Percentiles rank a stretch among this genome's conserved stretches.
Conservation (phyloP, 805 yeast genomes). For the Spathaspora boniae region DNA sequence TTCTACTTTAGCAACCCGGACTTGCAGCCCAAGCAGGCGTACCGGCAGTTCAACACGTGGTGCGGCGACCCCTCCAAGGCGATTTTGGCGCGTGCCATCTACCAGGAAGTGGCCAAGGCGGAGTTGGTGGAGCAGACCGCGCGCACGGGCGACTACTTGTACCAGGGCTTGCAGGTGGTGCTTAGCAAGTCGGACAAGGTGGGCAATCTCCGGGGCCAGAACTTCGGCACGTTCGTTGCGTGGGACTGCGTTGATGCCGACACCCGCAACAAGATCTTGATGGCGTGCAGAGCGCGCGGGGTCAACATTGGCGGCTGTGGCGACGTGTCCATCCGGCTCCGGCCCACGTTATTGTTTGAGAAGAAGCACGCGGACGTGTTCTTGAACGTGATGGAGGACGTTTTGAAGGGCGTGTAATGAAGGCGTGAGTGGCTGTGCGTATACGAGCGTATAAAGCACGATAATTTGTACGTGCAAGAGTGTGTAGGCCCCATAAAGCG, state of each 20-base stretch:
- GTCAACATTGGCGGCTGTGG: slow-evolving; percentile 71
- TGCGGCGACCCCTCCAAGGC: slow-evolving; percentile 74
- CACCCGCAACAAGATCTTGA: slow-evolving; percentile 46
- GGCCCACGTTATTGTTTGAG: slow-evolving; percentile 64
- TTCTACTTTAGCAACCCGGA: slow-evolving; percentile 60
- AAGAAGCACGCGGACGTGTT: slow-evolving; percentile 59
- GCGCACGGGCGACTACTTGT: slow-evolving; percentile 54
- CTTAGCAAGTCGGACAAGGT: slow-evolving; percentile 39
- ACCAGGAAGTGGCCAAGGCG: slow-evolving; percentile 49
- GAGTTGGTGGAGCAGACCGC: slow-evolving; percentile 47
- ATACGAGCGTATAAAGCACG: too few relatives aligned
- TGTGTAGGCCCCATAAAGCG: too few relatives aligned
- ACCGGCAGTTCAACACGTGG: slow-evolving; percentile 76
- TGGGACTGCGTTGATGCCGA: slow-evolving; percentile 49
- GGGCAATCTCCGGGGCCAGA: slow-evolving; percentile 57
- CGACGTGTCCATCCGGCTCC: slow-evolving; percentile 53
- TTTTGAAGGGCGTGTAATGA: slow-evolving; percentile 14
- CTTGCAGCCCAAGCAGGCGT: slow-evolving; percentile 57
- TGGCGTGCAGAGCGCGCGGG: slow-evolving; percentile 47
- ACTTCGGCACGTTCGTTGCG: slow-evolving; percentile 63
- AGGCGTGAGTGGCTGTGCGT: too few relatives aligned
- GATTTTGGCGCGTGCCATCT: slow-evolving; percentile 58
- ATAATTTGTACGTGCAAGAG: too few relatives aligned
- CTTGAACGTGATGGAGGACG: slow-evolving; percentile 37
- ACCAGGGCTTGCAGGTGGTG: slow-evolving; percentile 36